phyloP scores from a whole-genome alignment of 2,329 filamentous ascomycete species.

The Macroventuria anomochaeta region DNA sequence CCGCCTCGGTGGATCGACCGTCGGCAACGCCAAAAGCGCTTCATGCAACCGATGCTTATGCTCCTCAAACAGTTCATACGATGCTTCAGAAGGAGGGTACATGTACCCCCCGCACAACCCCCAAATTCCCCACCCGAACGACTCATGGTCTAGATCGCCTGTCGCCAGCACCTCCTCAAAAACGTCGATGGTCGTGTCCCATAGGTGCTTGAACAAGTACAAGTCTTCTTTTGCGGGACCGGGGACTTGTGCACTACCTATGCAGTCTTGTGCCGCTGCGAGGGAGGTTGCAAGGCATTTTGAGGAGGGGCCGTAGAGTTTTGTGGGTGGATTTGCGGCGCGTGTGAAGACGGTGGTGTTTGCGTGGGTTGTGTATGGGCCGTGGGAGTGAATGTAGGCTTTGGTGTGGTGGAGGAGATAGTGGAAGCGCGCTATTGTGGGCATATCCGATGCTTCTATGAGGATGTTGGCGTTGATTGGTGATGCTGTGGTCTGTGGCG shows the following conservation, averaged over 20 bases:
- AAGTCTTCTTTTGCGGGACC: conserved; percentile 23
- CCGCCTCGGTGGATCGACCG: conserved; percentile 6
- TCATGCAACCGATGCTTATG: conserved; percentile 22
- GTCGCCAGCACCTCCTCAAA: conserved; percentile 20
- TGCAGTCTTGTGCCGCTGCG: conserved; percentile 28
- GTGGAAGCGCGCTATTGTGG: conserved; percentile 18
- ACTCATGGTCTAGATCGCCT: conserved; percentile 20
- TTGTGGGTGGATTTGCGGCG: not conserved
- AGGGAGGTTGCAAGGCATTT: conserved; percentile 22
- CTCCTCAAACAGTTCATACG: conserved; percentile 5
- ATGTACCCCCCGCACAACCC: conserved; percentile 29
- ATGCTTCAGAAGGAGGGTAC: not conserved
- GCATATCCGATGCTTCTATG: not conserved
- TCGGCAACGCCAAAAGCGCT: conserved; percentile 19
- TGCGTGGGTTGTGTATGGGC: conserved; percentile 18
- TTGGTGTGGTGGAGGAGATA: conserved; percentile 18
- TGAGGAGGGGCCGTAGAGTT: not conserved
- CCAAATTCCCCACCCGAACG: conserved; percentile 28
- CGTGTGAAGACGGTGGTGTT: conserved; percentile 20
- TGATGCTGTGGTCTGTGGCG: not conserved
- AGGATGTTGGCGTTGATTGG: not conserved
- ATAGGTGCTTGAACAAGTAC: conserved; percentile 22
- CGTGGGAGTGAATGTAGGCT: conserved; percentile 10
- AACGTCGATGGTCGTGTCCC: conserved; percentile 16
- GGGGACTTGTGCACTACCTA: conserved; percentile 16